phyloP scores from a whole-genome alignment of 2,329 filamentous ascomycete genomes.

The Stachybotrys chlorohalonatus region DNA sequence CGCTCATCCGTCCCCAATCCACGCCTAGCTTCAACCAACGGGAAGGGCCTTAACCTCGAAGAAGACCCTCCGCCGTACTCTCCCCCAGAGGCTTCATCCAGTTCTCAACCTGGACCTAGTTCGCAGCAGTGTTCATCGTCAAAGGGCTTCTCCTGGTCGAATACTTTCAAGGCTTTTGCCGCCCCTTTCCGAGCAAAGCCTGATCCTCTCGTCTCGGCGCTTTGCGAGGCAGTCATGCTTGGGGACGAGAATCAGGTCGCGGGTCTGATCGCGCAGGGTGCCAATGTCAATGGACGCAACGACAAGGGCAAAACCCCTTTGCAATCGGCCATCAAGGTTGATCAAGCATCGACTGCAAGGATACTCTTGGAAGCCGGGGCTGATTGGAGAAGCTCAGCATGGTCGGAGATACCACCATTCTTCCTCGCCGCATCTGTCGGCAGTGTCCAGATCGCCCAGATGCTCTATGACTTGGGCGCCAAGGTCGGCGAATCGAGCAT shows the following conservation, averaged over 20 bases:
- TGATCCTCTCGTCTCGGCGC: conserved; percentile 25
- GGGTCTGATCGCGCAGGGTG: conserved; percentile 12
- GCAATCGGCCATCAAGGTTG: conserved; percentile 10
- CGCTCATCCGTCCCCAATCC: too few relatives aligned
- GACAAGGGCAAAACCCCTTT: conserved; percentile 12
- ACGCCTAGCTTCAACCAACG: conserved; percentile 7
- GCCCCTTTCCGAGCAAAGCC: conserved; percentile 21
- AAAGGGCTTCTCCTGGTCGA: conserved; percentile 15
- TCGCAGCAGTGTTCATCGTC: conserved; percentile 4
- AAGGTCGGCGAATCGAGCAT: neutral
- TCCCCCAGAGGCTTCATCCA: conserved; percentile 4
- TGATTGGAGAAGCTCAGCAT: conserved; percentile 6
- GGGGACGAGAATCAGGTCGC: conserved; percentile 11
- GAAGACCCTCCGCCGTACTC: conserved; percentile 13
- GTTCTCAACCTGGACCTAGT: conserved; percentile 4
- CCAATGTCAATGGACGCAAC: conserved; percentile 14
- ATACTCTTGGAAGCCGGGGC: conserved; percentile 15
- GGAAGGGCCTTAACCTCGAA: conserved; percentile 4
- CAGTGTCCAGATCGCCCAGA: conserved; percentile 2
- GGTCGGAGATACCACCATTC: conserved; percentile 10
- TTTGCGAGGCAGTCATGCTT: conserved; percentile 11
- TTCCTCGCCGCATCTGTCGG: conserved; percentile 8
- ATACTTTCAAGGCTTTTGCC: conserved; percentile 26
- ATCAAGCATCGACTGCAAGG: conserved; percentile 12
- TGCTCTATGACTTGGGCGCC: conserved; percentile 2